These are phyloP conservation scores for Solanum boliviense DNA, from an alignment of 257 asterid species.

Conservation along the genomic window DNA sequence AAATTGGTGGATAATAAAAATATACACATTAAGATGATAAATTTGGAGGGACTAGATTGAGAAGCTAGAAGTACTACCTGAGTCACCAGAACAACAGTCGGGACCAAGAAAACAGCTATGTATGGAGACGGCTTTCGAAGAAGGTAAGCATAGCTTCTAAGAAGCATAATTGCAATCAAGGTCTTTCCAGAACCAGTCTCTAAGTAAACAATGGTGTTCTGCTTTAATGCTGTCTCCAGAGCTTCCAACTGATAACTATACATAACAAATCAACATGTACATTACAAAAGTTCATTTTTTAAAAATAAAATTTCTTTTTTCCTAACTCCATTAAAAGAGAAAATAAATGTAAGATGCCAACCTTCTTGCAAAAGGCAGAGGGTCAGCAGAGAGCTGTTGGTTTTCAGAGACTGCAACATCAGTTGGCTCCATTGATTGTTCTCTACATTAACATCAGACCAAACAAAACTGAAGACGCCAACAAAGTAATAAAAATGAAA, in stretches of 20 bases:
- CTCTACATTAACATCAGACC: background rate
- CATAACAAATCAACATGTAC: background rate
- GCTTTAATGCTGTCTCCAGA: conserved; percentile 49
- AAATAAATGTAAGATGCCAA: background rate
- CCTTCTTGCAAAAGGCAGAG: conserved; percentile 52
- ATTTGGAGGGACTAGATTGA: background rate
- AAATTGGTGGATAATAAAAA: background rate
- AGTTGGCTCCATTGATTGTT: conserved; percentile 5
- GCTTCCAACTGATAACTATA: conserved; percentile 82
- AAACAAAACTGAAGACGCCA: background rate
- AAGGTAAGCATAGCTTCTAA: conserved; percentile 47
- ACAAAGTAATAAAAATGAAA: background rate
- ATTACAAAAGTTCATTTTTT: background rate
- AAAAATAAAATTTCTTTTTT: background rate
- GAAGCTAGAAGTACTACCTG: conserved; percentile 29
- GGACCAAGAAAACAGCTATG: conserved; percentile 81
- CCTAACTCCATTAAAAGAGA: background rate
- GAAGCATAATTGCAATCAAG: conserved; percentile 75
- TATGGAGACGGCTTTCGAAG: conserved; percentile 54
- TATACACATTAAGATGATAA: background rate
- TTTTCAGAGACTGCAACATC: conserved; percentile 22
- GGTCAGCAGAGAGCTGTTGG: conserved; percentile 23
- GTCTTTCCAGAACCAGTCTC: conserved; percentile 94
- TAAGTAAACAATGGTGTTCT: conserved; percentile 65
- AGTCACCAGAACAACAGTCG: conserved; percentile 61